Evolutionary conservation across 140 eudicot species (phyloP).

Genomic region (Flaveria floridana): DNA sequence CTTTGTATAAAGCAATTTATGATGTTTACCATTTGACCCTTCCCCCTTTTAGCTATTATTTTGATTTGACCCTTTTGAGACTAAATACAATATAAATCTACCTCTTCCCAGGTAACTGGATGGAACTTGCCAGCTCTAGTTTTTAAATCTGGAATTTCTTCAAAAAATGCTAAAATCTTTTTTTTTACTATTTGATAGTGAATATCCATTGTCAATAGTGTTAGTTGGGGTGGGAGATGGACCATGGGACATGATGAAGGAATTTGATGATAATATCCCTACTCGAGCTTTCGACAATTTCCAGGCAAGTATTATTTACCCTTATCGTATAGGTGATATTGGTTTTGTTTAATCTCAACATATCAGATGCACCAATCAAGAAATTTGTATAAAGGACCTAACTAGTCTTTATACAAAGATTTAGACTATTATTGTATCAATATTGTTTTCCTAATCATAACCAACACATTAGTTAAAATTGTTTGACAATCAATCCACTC

Average conservation of each 20-base stretch:
- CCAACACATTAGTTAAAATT: neutral
- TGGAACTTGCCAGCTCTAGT: conserved; percentile 10
- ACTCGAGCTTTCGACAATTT: conserved; percentile 93
- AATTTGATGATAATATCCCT: conserved; percentile 97
- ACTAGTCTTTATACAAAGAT: neutral
- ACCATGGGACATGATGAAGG: conserved; percentile 99
- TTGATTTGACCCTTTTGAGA: neutral
- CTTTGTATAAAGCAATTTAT: neutral
- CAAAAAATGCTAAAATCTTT: neutral
- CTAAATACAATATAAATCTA: neutral
- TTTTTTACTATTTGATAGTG: conserved; percentile 37
- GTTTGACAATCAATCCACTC: neutral
- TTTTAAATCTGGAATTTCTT: neutral
- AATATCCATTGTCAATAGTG: conserved; percentile 81
- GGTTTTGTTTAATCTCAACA: conserved; percentile 5
- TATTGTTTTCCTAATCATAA: neutral
- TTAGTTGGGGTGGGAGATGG: conserved; percentile 99
- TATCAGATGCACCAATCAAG: neutral
- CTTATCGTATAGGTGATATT: neutral
- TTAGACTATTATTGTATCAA: neutral
- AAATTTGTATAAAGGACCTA: neutral
- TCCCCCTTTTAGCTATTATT: neutral
- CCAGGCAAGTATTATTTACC: conserved; percentile 50
- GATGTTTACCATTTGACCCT: neutral
- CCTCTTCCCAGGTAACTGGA: neutral